Percentiles rank a stretch among this genome's conserved stretches.
Evolutionary conservation across 2,329 filamentous ascomycete species (phyloP).

Genomic region (Parasarocladium wereldwijsianum): DNA sequence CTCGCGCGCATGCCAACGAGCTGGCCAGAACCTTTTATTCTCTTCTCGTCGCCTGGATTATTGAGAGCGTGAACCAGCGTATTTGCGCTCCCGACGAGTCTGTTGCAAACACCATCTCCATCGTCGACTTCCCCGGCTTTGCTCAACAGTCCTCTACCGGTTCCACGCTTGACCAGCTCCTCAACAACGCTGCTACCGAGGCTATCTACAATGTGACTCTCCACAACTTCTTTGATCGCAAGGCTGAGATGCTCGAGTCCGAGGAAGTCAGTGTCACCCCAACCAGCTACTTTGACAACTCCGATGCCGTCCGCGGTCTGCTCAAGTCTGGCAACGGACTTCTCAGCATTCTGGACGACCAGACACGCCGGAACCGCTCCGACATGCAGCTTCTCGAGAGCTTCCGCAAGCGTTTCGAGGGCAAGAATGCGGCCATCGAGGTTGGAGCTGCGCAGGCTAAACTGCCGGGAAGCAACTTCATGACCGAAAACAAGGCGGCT

Average conservation of each 20-base stretch:
- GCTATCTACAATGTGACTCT: slow-evolving; percentile 85
- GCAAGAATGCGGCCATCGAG: slow-evolving; percentile 81
- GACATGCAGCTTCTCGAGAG: slow-evolving; percentile 87
- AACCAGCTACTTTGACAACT: slow-evolving; percentile 97
- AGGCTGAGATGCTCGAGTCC: slow-evolving; percentile 82
- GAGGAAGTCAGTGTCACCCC: slow-evolving; percentile 84
- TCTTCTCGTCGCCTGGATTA: slow-evolving; percentile 81
- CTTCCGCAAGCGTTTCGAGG: slow-evolving; percentile 81
- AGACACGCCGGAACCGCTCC: slow-evolving; percentile 76
- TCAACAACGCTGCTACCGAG: slow-evolving; percentile 90
- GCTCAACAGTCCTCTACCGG: slow-evolving; percentile 70
- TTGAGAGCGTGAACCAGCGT: slow-evolving; percentile 82
- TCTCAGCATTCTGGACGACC: slow-evolving; percentile 88
- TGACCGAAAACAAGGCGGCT: slow-evolving; percentile 65
- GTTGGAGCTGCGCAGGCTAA: slow-evolving; percentile 62
- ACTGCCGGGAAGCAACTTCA: slow-evolving; percentile 78
- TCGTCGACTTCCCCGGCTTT: slow-evolving; percentile 95
- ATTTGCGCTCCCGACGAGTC: slow-evolving; percentile 77
- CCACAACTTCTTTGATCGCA: slow-evolving; percentile 91
- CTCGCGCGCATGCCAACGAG: slow-evolving; percentile 84
- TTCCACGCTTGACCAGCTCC: slow-evolving; percentile 77
- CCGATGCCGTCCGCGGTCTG: slow-evolving; percentile 80
- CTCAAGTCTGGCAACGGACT: slow-evolving; percentile 88
- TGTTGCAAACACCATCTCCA: slow-evolving; percentile 84
- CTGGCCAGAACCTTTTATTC: slow-evolving; percentile 88